A percentile compares a stretch with the other conserved stretches of the same genome.
Conservation (phyloP, 495 filamentous ascomycete genomes). For the Aspergillus sclerotiicarbonarius region DNA sequence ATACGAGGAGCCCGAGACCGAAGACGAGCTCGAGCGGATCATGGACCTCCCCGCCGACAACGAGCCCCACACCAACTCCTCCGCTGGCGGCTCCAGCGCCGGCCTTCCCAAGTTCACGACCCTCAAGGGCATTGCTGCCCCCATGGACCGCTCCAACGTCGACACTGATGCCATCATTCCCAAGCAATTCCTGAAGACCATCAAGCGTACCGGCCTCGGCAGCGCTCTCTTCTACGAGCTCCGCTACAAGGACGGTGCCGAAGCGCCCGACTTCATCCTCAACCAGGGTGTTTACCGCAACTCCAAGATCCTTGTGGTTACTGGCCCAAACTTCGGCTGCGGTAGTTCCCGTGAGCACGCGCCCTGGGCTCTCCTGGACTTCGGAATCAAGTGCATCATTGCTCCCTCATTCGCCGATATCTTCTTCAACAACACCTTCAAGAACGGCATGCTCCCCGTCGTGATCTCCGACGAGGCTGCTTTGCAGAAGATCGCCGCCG, state of each 20-base stretch:
- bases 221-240: conserved; percentile 81
- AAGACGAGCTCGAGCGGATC: conserved; percentile 74
- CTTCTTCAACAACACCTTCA: conserved; percentile 99
- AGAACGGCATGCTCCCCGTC: conserved; percentile 98
- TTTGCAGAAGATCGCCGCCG: conserved; percentile 69
- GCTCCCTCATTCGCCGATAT: conserved; percentile 94
- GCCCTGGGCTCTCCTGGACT: conserved; percentile 95
- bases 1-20: conserved; percentile 68
- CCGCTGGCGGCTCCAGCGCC: conserved; percentile 46
- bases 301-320: conserved; percentile 89
- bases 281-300: conserved; percentile 85
- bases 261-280: conserved; percentile 80
- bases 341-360: conserved; percentile 93
- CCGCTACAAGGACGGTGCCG: conserved; percentile 72
- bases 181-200: conserved; percentile 99
- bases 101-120: conserved; percentile 80
- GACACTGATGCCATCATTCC: conserved; percentile 99
- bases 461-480: conserved; percentile 63
- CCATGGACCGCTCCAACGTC: conserved; percentile 83
- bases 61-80: conserved; percentile 58
- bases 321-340: conserved; percentile 93
- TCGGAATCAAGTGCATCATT: conserved; percentile 91
- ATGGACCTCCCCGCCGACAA: conserved; percentile 73
- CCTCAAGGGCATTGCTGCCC: conserved; percentile 84
- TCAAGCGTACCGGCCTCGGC: conserved; percentile 94